These are phyloP conservation scores for Chlorella sp. DNA, from an alignment of 139 green algal genomes.

Conservation along the genomic window DNA sequence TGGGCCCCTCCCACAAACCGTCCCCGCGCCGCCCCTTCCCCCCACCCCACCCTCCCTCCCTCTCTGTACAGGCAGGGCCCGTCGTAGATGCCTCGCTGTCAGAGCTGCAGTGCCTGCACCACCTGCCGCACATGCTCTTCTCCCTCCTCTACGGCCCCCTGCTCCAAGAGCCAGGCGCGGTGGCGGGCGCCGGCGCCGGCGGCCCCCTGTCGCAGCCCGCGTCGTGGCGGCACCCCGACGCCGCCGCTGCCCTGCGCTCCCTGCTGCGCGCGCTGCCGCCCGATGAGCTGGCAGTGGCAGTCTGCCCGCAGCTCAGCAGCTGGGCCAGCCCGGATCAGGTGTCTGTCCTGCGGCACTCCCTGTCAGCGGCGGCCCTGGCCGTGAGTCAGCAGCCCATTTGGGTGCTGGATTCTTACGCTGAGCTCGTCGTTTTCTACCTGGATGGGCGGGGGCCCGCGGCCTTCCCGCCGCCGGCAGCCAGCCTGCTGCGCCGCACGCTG, in stretches of 20 bases:
- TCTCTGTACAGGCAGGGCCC: not conserved
- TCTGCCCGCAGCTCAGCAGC: slow-evolving; percentile 83
- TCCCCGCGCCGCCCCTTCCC: not conserved
- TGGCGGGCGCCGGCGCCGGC: not conserved
- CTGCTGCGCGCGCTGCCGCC: slow-evolving; percentile 76
- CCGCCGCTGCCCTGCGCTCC: slow-evolving; percentile 63
- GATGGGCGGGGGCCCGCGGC: slow-evolving; percentile 47
- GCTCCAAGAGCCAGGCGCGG: slow-evolving; percentile 44
- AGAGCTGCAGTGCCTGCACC: slow-evolving; percentile 59
- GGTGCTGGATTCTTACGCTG: slow-evolving; percentile 86
- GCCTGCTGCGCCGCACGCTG: slow-evolving; percentile 56
- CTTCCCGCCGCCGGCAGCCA: slow-evolving; percentile 78
- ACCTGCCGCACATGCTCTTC: slow-evolving; percentile 87
- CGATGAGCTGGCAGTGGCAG: slow-evolving; percentile 66
- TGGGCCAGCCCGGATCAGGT: slow-evolving; percentile 62
- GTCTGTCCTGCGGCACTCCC: slow-evolving; percentile 70
- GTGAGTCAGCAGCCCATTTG: slow-evolving; percentile 75
- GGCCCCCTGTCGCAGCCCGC: slow-evolving; percentile 4
- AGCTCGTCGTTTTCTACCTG: slow-evolving; percentile 60
- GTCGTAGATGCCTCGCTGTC: slow-evolving; percentile 76
- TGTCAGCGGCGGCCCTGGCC: slow-evolving; percentile 67
- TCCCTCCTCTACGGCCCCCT: slow-evolving; percentile 81
- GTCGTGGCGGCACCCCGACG: slow-evolving; percentile 69
- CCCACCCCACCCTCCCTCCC: not conserved
- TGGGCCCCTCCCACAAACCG: too few relatives aligned